Evolutionary conservation across 2,329 filamentous ascomycete genomes (phyloP).

Genomic region (Talaromyces atroroseus): DNA sequence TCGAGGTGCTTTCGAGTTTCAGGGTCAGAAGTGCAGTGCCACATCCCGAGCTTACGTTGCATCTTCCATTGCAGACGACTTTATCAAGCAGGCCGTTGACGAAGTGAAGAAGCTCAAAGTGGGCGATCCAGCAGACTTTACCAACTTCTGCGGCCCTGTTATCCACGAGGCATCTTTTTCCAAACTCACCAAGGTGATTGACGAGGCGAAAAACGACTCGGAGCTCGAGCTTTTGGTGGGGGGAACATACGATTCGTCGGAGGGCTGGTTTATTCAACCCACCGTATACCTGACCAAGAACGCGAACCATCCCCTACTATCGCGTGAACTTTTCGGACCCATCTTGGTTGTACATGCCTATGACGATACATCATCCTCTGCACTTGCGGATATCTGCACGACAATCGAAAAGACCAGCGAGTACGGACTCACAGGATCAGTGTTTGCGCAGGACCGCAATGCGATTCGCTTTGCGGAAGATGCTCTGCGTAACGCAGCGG

Average conservation of each 20-base stretch:
- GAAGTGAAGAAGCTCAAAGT: conserved; percentile 67
- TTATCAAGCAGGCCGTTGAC: conserved; percentile 60
- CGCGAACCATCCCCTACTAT: conserved; percentile 67
- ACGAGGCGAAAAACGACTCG: conserved; percentile 69
- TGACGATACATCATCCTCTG: conserved; percentile 56
- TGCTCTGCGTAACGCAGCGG: conserved; percentile 33
- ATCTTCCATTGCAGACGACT: conserved; percentile 66
- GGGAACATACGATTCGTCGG: conserved; percentile 69
- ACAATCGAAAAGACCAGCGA: conserved; percentile 38
- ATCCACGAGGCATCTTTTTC: conserved; percentile 79
- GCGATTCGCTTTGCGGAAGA: conserved; percentile 33
- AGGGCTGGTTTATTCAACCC: conserved; percentile 78
- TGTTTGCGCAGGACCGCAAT: conserved; percentile 37
- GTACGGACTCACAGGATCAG: conserved; percentile 40
- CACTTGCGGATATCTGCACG: conserved; percentile 57
- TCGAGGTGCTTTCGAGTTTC: conserved; percentile 83
- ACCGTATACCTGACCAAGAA: conserved; percentile 74
- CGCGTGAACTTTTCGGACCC: conserved; percentile 77
- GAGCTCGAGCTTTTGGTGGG: conserved; percentile 69
- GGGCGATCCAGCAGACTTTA: conserved; percentile 63
- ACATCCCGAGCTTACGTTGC: conserved; percentile 76
- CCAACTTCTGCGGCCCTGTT: conserved; percentile 81
- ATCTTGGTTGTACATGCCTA: conserved; percentile 71
- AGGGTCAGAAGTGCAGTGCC: conserved; percentile 87
- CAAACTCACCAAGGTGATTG: conserved; percentile 70